These are phyloP conservation scores for Rhexocercosporidium sp. DNA, from an alignment of 2,329 filamentous ascomycete species.

Conservation along the genomic window DNA sequence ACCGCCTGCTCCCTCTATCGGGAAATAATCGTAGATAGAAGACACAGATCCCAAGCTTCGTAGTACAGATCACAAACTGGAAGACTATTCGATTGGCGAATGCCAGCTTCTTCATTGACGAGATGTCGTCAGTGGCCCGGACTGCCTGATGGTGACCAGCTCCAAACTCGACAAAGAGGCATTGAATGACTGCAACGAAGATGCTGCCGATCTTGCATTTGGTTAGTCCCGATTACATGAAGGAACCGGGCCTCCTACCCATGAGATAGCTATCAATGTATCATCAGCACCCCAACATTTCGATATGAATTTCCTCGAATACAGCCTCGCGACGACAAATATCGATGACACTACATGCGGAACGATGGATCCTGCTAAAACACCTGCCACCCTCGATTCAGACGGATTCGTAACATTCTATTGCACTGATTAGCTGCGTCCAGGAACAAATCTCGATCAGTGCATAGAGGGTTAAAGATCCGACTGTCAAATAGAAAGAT, in stretches of 20 bases:
- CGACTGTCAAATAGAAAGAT: no score
- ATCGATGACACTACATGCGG: constrained; percentile 24
- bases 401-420: background rate
- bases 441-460: background rate
- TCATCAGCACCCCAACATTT: constrained; percentile 28
- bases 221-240: background rate
- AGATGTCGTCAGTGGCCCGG: background rate
- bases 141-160: constrained; percentile 17
- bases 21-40: constrained; percentile 28
- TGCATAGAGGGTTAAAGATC: no score
- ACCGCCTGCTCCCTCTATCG: constrained; percentile 15
- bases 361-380: constrained; percentile 25
- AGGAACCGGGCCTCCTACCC: constrained; percentile 9
- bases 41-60: constrained; percentile 24
- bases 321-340: constrained; percentile 28
- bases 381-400: constrained; percentile 19
- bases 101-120: constrained; percentile 20
- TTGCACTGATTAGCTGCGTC: background rate
- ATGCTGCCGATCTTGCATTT: constrained; percentile 13
- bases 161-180: constrained; percentile 20
- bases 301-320: constrained; percentile 25
- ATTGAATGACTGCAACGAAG: constrained; percentile 16
- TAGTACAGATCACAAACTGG: constrained; percentile 26
- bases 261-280: constrained; percentile 26
- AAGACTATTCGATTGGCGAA: constrained; percentile 24